Evolutionary conservation across 2,329 filamentous ascomycete genomes (phyloP), one percentile per base, ranked within the genome.

Genomic region (Fusarium chuoi): DNA sequence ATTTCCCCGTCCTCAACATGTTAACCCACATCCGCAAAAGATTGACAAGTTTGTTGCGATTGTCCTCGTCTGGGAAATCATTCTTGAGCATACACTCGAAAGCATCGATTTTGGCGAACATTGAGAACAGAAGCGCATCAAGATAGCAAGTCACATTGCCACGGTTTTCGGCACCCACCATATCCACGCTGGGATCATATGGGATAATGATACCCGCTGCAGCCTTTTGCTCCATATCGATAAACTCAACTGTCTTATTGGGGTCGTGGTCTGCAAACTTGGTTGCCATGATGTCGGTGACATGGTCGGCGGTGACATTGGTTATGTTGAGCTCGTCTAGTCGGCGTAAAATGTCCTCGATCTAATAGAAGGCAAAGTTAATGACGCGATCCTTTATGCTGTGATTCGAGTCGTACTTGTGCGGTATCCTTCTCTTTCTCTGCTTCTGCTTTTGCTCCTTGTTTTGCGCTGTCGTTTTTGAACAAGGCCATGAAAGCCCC

Each of bases 1-100:
- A 85, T 78, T 92, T 93, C 39, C 96, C 96, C 12, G 91, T 92
- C 72, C 96, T 89, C 71, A 98, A 83, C 87, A 98, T 89, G 78
- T 98, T 98, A 51, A 98, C 95, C 94, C 96, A 99, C 54, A 98
- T 85, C 60, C 96, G 89, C 56, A 98, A 82, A 28, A 97, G 83
- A 15, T 91, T 91, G n/a, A 92, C 92, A 60, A 99, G 85, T 75
- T 91, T 93, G 76, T 89, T 91, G 71, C 92, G 89, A 17, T 85
- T 83, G 71, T 94, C 90, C 69, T 96, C 93, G 22, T 76, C 57
- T 33, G 91, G 88, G 70, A 94, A 94, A 13, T 92, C 90, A 65
- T 92, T 92, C 81, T 94, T 95, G 39, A 98, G 87, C 87, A 98
- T 97, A 55, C 93, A 94, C 82, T 98, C 96, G 81, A 98, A 99